A percentile compares a stretch with the other conserved stretches of the same genome.
Conservation (phyloP, 345 rosid species). For the Rhizophora mangle region DNA sequence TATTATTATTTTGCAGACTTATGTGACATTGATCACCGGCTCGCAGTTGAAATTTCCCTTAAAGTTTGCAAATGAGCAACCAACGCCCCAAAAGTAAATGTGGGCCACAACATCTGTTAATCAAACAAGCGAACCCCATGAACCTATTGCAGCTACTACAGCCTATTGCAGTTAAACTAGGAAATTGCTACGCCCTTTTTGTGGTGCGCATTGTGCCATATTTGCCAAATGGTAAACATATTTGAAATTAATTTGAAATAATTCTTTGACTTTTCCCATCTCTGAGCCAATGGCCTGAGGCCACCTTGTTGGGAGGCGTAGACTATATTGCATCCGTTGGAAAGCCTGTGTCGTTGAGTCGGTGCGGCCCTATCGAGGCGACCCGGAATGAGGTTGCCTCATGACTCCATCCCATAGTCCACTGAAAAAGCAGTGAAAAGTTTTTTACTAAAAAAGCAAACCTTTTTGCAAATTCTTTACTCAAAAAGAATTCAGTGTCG, state of each 20-base stretch:
- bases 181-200: not conserved
- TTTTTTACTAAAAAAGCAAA: too few species aligned
- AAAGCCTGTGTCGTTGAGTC: not conserved
- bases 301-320: not conserved
- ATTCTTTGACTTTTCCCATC: conserved; percentile 14
- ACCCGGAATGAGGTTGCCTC: conserved; percentile 15
- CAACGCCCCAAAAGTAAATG: not conserved
- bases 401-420: too few species aligned
- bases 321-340: not conserved
- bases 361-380: conserved; percentile 12
- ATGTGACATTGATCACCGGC: conserved; percentile 18
- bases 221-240: too few species aligned
- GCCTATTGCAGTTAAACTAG: too few species aligned
- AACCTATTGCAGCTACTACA: not conserved
- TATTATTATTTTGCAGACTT: conserved; percentile 31
- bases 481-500: too few species aligned
- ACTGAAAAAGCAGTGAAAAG: too few species aligned
- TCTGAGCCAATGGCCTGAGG: not conserved
- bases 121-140: too few species aligned
- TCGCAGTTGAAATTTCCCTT: conserved; percentile 28
- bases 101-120: too few species aligned
- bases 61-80: not conserved
- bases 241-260: not conserved
- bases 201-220: too few species aligned
- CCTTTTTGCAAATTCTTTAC: too few species aligned